Percentiles rank a stretch among this genome's conserved stretches.
phyloP scores from a whole-genome alignment of 2,329 filamentous ascomycete genomes.

The Claviceps cyperi region DNA sequence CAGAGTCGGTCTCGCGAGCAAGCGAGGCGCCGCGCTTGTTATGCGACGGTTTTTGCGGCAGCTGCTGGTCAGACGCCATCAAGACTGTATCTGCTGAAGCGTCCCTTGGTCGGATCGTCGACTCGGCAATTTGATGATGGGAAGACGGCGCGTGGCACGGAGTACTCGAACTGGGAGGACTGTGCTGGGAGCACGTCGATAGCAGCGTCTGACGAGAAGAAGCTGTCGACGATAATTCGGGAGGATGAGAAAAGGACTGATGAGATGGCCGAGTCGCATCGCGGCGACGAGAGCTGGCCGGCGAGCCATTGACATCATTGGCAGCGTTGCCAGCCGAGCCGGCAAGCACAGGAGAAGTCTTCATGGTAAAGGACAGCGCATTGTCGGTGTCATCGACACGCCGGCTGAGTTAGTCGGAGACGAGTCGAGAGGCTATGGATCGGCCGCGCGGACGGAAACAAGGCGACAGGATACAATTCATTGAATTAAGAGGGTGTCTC shows the following conservation, averaged over 20 bases:
- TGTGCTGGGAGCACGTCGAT: conserved; percentile 9
- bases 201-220: conserved; percentile 2
- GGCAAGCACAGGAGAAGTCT: conserved; percentile 38
- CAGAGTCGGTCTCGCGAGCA: background rate
- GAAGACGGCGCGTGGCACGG: conserved; percentile 9
- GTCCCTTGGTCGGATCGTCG: background rate
- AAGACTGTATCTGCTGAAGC: background rate
- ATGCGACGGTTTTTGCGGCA: conserved; percentile 13
- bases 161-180: conserved; percentile 4
- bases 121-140: background rate
- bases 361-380: conserved; percentile 41
- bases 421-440: background rate
- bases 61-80: background rate
- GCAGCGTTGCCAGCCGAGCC: conserved; percentile 29
- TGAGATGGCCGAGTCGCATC: conserved; percentile 12
- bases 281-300: conserved; percentile 27
- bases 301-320: conserved; percentile 36
- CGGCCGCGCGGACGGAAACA: background rate
- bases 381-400: conserved; percentile 18
- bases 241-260: conserved; percentile 13
- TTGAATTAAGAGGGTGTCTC: background rate
- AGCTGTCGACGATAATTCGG: conserved; percentile 9
- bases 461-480: conserved; percentile 1
- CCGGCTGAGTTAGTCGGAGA: background rate
- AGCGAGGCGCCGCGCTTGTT: conserved; percentile 20